Evolutionary conservation across 805 yeast genomes (phyloP).

Genomic region (Sungouiozyma ichnusensis): DNA sequence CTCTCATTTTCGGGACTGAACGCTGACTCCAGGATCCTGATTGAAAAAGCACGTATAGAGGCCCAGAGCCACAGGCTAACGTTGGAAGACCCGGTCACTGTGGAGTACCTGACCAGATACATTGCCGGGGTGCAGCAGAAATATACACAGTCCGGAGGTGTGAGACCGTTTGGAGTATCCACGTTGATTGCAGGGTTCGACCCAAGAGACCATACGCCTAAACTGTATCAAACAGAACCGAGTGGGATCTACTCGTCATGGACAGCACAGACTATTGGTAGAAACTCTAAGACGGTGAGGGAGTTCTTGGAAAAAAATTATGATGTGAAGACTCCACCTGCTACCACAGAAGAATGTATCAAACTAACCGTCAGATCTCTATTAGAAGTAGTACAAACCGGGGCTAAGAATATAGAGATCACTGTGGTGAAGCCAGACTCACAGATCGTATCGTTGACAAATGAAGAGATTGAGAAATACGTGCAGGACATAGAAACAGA

Average conservation of each 20-base stretch:
- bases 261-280: slow-evolving; percentile 96
- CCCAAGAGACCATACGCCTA: slow-evolving; percentile 61
- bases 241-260: slow-evolving; percentile 95
- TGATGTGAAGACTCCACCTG: slow-evolving; percentile 41
- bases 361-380: slow-evolving; percentile 76
- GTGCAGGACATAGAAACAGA: slow-evolving; percentile 82
- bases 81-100: slow-evolving; percentile 86
- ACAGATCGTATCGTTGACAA: slow-evolving; percentile 46
- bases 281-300: slow-evolving; percentile 88
- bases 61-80: slow-evolving; percentile 91
- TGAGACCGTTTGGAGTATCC: slow-evolving; percentile 94
- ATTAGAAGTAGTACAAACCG: slow-evolving; percentile 95
- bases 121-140: slow-evolving; percentile 97
- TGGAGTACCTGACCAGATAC: slow-evolving; percentile 85
- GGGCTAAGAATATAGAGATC: slow-evolving; percentile 91
- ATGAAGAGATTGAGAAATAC: slow-evolving; percentile 61
- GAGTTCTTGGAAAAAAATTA: slow-evolving; percentile 91
- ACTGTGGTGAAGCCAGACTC: slow-evolving; percentile 70
- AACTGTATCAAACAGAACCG: slow-evolving; percentile 90
- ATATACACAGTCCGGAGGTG: slow-evolving; percentile 97
- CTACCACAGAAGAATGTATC: slow-evolving; percentile 56
- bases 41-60: slow-evolving; percentile 91
- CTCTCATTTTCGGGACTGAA: slow-evolving; percentile 94
- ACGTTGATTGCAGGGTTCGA: slow-evolving; percentile 95
- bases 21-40: slow-evolving; percentile 94